Base-by-base conservation (phyloP, 2,329 filamentous ascomycete species). In the Trichoderma sp. region DNA sequence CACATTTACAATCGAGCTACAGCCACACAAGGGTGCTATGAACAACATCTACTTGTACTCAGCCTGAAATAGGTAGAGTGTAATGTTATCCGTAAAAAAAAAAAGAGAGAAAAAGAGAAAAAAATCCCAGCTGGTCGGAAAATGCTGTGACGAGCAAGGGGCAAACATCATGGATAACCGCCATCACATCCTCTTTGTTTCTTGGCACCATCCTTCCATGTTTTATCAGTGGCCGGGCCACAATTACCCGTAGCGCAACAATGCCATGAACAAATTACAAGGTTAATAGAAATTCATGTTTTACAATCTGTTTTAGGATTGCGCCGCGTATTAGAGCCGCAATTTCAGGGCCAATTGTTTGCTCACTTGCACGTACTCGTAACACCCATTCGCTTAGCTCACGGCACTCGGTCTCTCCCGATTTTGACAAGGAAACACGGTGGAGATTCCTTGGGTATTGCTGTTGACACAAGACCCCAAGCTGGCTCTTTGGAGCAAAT, bases 321-420 rank as follows among this genome's bases (percentile, higher is more conserved):
- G 39, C 16, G 39, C 16, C 39, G 39, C 39, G 39, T 43, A 43
- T 43, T 43, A 43, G 39, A 43, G 39, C 39, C 18, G 18, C 46
- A 49, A 24, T 24, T 4, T 13, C 4, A 24, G 43, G 8, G 24
- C 46, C 10, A 49, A 49, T 24, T 18, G 39, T n/a, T 43, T n/a
- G 6, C 18, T 43, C 39, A 43, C 3, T 43, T 18, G 14, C 13
- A 49, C 10, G n/a, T 24, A 49, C 46, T 5, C 21, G 46, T 24
- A 24, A 13, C 24, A 11, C 4, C 43, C 21, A n/a, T 46, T 46
- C 10, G n/a, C 10, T 21, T 10, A 46, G 43, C 43, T 10, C n/a
- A n/a, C 43, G 59, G 14, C 28, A 39, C 24, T 63, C 30, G 51
- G 59, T 46, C 59, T 39, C 60, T 46, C 60, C 46, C 46, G n/a